These are phyloP conservation scores for Wolfiporia cocos DNA, from an alignment of 1,284 basidiomycete species.

Conservation along the genomic window DNA sequence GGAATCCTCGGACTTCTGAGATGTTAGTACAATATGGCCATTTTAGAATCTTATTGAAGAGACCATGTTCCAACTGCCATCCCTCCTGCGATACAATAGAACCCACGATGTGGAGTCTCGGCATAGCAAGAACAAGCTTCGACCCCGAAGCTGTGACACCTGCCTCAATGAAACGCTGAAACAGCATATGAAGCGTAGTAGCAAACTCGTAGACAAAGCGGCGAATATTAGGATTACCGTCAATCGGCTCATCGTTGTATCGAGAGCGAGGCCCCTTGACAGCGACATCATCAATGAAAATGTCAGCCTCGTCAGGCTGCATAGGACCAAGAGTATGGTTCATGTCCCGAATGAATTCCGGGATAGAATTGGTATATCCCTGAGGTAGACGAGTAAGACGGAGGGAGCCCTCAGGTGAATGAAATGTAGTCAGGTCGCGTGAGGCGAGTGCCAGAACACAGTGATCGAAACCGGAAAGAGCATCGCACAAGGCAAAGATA, in stretches of 20 bases:
- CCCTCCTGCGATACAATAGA: constrained; percentile 23
- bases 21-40: constrained; percentile 24
- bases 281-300: constrained; percentile 27
- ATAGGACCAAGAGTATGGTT: constrained; percentile 19
- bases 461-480: constrained; percentile 9
- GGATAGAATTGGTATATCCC: constrained; percentile 24
- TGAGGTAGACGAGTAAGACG: constrained; percentile 18
- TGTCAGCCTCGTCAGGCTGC: constrained; percentile 9
- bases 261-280: constrained; percentile 19
- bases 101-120: constrained; percentile 22
- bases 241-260: constrained; percentile 19
- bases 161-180: constrained; percentile 19
- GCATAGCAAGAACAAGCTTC: constrained; percentile 20
- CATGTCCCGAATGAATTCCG: constrained; percentile 21
- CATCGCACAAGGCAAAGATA: constrained; percentile 6
- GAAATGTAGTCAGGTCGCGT: constrained; percentile 22
- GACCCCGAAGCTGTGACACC: constrained; percentile 26
- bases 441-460: constrained; percentile 9
- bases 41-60: constrained; percentile 24
- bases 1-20: constrained; percentile 27
- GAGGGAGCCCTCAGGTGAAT: constrained; percentile 15
- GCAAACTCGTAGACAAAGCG: constrained; percentile 24
- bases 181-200: constrained; percentile 18
- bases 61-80: constrained; percentile 22
- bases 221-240: constrained; percentile 21